Evolutionary conservation across 208 protist genomes (phyloP), one percentile per base, ranked within the genome.

Genomic region (Acanthamoeba sp.): DNA sequence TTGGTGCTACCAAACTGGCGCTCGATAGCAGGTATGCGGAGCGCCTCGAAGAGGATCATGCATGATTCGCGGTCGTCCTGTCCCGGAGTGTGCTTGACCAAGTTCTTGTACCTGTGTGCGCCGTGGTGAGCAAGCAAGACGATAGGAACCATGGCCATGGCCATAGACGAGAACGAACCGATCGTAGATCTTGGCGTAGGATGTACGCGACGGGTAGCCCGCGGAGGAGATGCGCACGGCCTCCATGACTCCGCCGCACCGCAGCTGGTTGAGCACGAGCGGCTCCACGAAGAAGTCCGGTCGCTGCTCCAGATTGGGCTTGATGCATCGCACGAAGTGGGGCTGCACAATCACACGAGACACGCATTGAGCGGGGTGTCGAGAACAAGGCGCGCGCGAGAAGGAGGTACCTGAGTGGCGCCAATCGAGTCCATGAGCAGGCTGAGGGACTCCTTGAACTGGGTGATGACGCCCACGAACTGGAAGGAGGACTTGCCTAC

Each of bases 271-370:
- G 40, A 87, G 69, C 42, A 96, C 92, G 42, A 85, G 93, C n/a
- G 52, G 66, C 50, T 73, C 59, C 7, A 95, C 92, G 76, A 97
- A 97, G 22, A 90, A 16, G 42, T 88, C 59, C 34, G 97, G 50
- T 32, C 95, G 64, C 66, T 97, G 97, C 42, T 95, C 38, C 14
- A 45, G 90, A 95, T 98, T 98, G 34, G 97, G 97, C 84, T 98
- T 98, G 82, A 98, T 97, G 90, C 97, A 98, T 24, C 97, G 76
- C 22, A 98, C 95, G 90, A 96, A 98, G 90, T 98, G 96, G 24
- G 97, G n/a, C n/a, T n/a, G n/a, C n/a, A n/a, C n/a, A n/a, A n/a
- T n/a, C n/a, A n/a, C n/a, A n/a, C n/a, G n/a, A n/a, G n/a, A n/a
- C n/a, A 95, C 97, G 34, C 14, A 20, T 24, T 24, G 52, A 20